Percentiles rank a stretch among this genome's conserved stretches.
These are phyloP conservation scores for Naganishia friedmannii DNA, from an alignment of 768 basidiomycete genomes.

Conservation along the genomic window DNA sequence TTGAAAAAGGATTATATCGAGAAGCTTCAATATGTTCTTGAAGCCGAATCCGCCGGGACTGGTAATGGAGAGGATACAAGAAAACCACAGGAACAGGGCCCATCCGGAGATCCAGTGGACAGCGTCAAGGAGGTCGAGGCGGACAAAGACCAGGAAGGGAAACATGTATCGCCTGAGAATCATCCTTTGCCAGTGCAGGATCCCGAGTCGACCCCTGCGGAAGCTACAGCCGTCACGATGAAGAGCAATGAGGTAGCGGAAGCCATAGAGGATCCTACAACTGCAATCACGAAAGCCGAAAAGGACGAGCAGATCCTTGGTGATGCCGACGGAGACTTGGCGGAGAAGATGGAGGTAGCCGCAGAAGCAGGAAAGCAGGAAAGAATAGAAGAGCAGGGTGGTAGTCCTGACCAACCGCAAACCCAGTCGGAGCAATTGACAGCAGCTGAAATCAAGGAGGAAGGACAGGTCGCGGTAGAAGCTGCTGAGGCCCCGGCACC, in stretches of 20 bases:
- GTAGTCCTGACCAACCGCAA: neutral
- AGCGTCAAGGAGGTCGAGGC: neutral
- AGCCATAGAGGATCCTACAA: constrained; percentile 9
- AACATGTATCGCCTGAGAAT: neutral
- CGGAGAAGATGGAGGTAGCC: constrained; percentile 38
- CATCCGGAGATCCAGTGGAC: constrained; percentile 14
- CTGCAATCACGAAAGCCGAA: constrained; percentile 11
- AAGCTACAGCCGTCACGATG: neutral
- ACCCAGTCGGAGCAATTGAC: constrained; percentile 26
- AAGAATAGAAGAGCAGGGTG: constrained; percentile 25
- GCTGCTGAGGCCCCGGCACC: constrained; percentile 32
- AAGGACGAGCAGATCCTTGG: constrained; percentile 25
- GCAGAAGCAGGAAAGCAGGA: constrained; percentile 31
- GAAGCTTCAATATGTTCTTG: neutral
- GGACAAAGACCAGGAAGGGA: neutral
- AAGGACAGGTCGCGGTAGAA: constrained; percentile 35
- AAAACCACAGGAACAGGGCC: constrained; percentile 23
- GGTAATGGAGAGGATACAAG: neutral
- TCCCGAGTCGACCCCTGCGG: neutral
- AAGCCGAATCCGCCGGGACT: neutral
- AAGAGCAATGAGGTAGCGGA: neutral
- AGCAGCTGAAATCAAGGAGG: constrained; percentile 13
- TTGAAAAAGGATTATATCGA: constrained; percentile 41
- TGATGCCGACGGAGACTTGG: constrained; percentile 32
- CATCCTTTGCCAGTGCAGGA: constrained; percentile 3